Base-by-base conservation (phyloP, 345 rosid species). In the Salix brachista region DNA sequence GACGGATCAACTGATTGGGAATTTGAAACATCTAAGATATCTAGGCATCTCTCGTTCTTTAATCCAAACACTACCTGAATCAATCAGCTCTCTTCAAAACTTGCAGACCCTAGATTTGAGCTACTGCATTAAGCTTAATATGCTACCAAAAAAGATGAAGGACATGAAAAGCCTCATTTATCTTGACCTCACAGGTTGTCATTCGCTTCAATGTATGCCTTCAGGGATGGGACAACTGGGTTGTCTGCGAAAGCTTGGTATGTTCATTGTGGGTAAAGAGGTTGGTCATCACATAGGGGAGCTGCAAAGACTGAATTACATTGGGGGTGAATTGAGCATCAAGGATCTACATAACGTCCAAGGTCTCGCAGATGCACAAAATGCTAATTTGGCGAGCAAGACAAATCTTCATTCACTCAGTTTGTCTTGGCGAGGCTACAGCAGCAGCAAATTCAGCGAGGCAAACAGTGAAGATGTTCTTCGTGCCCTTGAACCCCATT, bases 11-110 rank as follows among this genome's bases (percentile, higher is more conserved):
- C 32, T 64, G 2, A 69, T 76, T 72, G 71, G 73, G 26, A 46
- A 50, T 11, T 61, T 83, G 68, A 80, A 83, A 60, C 81, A 77
- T 70, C 48, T 83, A 8, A 64, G 77, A 0, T 77, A 80, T 30
- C 74, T 83, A 46, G 75, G 74, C 32, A 5, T 83, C 42, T 83
- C 83, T 0, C 0, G 0, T 0, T 69, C 67, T 34, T 0, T 0
- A 1, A 26, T 83, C 32, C 7, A 16, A 70, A 5, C 3, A n/a
- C 42, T 83, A 21, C 83, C 86, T 3, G 74, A 77, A 12, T 73
- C 79, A 36, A 36, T 77, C 4, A 67, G 41, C 28, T 25, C 3
- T 13, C 86, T 83, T 42, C 66, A 48, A 52, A 70, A 77, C 26
- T 54, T 83, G 26, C 72, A 80, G 19, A 74, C 83, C 28, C 52